phyloP scores from a whole-genome alignment of 129 eudicot genomes.

The Flaveria brownii region DNA sequence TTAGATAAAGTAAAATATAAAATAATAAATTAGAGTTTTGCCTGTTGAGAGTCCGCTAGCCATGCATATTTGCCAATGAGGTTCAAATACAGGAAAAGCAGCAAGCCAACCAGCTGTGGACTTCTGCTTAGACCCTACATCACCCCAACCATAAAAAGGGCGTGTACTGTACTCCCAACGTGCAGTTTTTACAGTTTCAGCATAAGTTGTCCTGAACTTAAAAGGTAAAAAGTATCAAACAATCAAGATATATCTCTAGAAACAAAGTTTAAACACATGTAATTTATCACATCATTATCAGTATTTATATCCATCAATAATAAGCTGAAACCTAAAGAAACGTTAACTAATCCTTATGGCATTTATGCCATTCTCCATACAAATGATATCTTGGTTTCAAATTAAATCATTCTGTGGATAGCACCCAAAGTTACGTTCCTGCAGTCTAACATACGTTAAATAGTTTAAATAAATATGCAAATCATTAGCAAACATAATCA shows the following conservation, averaged over 20 bases:
- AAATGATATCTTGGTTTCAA: neutral
- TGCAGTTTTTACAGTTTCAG: conserved; percentile 75
- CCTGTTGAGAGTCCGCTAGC: conserved; percentile 99
- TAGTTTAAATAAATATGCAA: neutral
- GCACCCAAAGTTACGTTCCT: neutral
- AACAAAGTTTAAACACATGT: neutral
- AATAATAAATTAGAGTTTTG: conserved; percentile 12
- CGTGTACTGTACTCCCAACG: conserved; percentile 95
- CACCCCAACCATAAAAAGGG: conserved; percentile 97
- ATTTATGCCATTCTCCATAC: conserved; percentile 15
- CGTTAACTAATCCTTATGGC: neutral
- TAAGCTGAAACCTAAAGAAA: neutral
- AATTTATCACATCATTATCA: neutral
- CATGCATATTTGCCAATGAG: conserved; percentile 99
- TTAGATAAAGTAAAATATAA: conserved; percentile 4
- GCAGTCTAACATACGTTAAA: neutral
- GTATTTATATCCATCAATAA: neutral
- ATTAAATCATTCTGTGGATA: neutral
- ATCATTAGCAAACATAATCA: neutral
- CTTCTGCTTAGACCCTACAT: conserved; percentile 81
- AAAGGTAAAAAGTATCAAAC: conserved; percentile 27
- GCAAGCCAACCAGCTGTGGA: conserved; percentile 99
- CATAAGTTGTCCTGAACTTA: conserved; percentile 64
- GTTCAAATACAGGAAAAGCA: conserved; percentile 97
- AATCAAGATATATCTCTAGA: conserved; percentile 17